Base-by-base conservation (phyloP, 2,329 filamentous ascomycete genomes). In the Colletotrichum sp. region DNA sequence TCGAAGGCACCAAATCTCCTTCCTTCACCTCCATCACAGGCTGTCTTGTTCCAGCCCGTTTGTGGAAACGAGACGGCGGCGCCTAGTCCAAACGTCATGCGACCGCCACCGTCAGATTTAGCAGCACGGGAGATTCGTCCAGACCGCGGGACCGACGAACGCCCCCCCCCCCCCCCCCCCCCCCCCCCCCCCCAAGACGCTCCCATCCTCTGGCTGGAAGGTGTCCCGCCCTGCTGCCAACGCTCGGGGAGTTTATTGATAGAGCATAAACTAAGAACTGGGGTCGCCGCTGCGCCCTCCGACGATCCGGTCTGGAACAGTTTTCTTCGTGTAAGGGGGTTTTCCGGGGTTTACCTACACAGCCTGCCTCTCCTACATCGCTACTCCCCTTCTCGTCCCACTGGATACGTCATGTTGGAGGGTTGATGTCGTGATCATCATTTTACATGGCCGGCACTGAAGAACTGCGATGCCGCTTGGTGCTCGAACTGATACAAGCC, bases 241-340 rank as follows among this genome's bases (percentile, higher is more conserved):
- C 34, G 34, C 28, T 61, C 58, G 26, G 38, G 52, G 32, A 61
- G 70, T 63, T n/a, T 13, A n/a, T 43, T 7, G 9, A 38, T 67
- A 58, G 34, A 63, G 70, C 64, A 75, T 74, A 28, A 57, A 69
- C 18, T 26, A 26, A 73, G 43, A 21, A 21, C 28, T 5, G 24
- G 74, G 71, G 55, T 69, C 0, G 48, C 26, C 52, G 74, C 70
- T 76, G 70, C 70, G 74, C 58, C 65, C 43, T 68, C 28, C 24
- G 70, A 18, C 48, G 64, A 76, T 60, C 64, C 34, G 60, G 65
- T 69, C 74, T 52, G 34, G 70, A 66, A 68, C 34, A 52, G 38
- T 24, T 28, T 60, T 60, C 55, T 58, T 10, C 24, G 7, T 28
- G 18, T 18, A 24, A 60, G 32, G 30, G 18, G 52, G 32, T 13